These are phyloP conservation scores for Blastocystis sp. DNA, from an alignment of 352 stramenopile genomes.

Conservation along the genomic window DNA sequence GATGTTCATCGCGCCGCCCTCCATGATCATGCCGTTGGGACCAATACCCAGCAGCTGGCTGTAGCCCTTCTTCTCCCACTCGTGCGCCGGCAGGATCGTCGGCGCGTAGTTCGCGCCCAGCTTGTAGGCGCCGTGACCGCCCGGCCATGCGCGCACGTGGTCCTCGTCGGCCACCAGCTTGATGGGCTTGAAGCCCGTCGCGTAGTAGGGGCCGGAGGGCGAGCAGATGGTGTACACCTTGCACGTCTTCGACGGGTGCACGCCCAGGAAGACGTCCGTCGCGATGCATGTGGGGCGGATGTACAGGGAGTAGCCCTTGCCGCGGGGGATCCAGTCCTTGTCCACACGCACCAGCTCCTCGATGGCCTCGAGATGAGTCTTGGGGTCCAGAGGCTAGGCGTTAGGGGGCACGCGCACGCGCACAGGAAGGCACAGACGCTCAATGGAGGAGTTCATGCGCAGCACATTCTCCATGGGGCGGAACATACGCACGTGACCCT, in stretches of 20 bases:
- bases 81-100: conserved; percentile 41
- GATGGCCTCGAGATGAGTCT: conserved; percentile 86
- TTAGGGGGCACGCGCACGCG: conserved; percentile 66
- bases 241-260: conserved; percentile 66
- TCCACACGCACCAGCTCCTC: conserved; percentile 80
- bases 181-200: conserved; percentile 85
- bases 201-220: conserved; percentile 94
- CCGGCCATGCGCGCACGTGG: conserved; percentile 91
- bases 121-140: conserved; percentile 87
- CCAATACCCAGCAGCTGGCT: conserved; percentile 52
- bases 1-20: conserved; percentile 94
- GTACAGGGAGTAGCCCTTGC: conserved; percentile 92
- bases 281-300: conserved; percentile 88
- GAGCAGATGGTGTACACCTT: conserved; percentile 82
- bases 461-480: conserved; percentile 93
- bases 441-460: conserved; percentile 87
- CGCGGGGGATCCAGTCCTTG: conserved; percentile 86
- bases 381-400: conserved; percentile 79
- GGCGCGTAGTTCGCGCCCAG: conserved; percentile 77
- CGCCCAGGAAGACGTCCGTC: conserved; percentile 74
- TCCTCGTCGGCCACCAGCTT: conserved; percentile 84
- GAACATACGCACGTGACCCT: conserved; percentile 86
- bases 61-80: conserved; percentile 69
- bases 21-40: conserved; percentile 73
- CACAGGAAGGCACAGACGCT: conserved; percentile 81